Conservation (phyloP, 176 grass and related monocot genomes). For the Raddia guianensis region DNA sequence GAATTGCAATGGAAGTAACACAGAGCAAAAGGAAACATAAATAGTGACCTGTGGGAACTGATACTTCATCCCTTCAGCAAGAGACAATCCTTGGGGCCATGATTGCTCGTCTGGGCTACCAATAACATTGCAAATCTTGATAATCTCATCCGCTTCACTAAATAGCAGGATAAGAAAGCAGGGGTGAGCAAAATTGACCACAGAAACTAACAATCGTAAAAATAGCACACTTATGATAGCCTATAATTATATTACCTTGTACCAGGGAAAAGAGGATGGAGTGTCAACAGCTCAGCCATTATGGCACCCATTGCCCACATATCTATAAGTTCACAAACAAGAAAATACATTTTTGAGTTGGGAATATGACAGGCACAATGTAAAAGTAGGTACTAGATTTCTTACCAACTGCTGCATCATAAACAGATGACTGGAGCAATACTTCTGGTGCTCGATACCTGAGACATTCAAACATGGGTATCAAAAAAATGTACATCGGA, state of each 20-base stretch:
- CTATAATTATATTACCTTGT: conserved; percentile 71
- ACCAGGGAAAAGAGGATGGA: conserved; percentile 94
- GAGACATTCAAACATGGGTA: conserved; percentile 36
- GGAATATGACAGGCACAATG: conserved; percentile 4
- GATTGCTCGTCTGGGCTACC: conserved; percentile 79
- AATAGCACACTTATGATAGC: conserved; percentile 31
- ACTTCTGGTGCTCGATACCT: conserved; percentile 99
- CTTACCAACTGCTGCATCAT: conserved; percentile 93
- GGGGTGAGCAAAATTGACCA: conserved; percentile 28
- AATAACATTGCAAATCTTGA: conserved; percentile 92
- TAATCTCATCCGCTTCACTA: conserved; percentile 95
- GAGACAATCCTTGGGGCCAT: conserved; percentile 87
- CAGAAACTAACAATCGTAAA: neutral
- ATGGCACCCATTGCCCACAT: conserved; percentile 99
- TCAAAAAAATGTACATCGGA: conserved; percentile 35
- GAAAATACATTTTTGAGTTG: conserved; percentile 37
- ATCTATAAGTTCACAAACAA: conserved; percentile 60
- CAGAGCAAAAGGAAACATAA: neutral
- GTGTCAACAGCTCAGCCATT: conserved; percentile 95
- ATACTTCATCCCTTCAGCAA: conserved; percentile 84
- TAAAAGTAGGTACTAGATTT: conserved; percentile 36
- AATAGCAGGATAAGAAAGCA: conserved; percentile 34
- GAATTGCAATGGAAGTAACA: neutral
- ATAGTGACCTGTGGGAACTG: conserved; percentile 84
- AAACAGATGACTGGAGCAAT: conserved; percentile 85